These are phyloP conservation scores for Sonneratia alba DNA, from an alignment of 345 rosid species.

Conservation along the genomic window DNA sequence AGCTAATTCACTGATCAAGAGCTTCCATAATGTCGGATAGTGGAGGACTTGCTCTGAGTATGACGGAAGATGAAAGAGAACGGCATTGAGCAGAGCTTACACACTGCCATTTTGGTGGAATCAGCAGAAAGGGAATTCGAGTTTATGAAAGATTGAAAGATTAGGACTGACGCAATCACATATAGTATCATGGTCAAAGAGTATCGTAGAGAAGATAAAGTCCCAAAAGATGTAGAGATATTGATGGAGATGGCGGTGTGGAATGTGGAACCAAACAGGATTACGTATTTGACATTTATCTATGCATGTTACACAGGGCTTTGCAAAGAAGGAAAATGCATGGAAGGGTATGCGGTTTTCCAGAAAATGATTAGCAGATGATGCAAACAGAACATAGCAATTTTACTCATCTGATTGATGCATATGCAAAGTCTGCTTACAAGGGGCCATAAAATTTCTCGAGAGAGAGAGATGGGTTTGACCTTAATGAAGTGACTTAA, in stretches of 20 bases:
- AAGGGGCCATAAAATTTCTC: conserved; percentile 56
- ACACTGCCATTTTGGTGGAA: too few relatives aligned
- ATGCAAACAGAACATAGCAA: conserved; percentile 54
- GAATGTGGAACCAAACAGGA: conserved; percentile 66
- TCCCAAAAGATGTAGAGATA: too few relatives aligned
- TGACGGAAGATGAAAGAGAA: too few relatives aligned
- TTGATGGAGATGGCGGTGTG: conserved; percentile 44
- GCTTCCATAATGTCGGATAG: too few relatives aligned
- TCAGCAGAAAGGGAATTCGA: too few relatives aligned
- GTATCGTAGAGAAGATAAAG: too few relatives aligned
- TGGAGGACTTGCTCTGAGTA: too few relatives aligned
- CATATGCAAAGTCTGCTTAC: conserved; percentile 59
- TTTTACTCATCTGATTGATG: conserved; percentile 72
- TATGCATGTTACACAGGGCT: conserved; percentile 80
- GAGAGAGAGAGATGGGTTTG: conserved; percentile 71
- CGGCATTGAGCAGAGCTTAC: too few relatives aligned
- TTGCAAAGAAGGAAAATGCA: conserved; percentile 58
- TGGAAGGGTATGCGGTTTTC: conserved; percentile 58
- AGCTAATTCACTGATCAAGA: too few relatives aligned
- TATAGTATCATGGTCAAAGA: too few relatives aligned
- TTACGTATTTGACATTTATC: conserved; percentile 71
- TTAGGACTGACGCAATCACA: too few relatives aligned
- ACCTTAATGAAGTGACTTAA: conserved; percentile 68
- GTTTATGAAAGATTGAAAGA: too few relatives aligned
- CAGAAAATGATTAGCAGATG: conserved; percentile 57